Conservation (phyloP, 75 land plant species). For the Pinus tabuliformis region DNA sequence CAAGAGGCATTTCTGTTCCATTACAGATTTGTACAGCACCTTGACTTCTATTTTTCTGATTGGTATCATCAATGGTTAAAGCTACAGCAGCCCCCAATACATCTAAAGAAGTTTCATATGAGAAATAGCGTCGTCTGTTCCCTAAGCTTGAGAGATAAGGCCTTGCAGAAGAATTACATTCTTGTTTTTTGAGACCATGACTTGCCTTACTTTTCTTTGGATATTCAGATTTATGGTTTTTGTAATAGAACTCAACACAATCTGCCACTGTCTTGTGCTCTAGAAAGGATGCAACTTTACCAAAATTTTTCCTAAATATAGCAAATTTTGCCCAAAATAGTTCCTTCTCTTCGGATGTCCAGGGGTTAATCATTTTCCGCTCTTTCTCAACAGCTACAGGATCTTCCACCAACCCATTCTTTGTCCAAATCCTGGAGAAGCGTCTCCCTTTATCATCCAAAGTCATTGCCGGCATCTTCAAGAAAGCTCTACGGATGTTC, state of each 20-base stretch:
- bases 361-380: constrained; percentile 67
- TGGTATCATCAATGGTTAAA: constrained; percentile 2
- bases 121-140: constrained; percentile 44
- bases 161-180: constrained; percentile 27
- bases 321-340: constrained; percentile 73
- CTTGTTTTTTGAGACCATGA: constrained; percentile 30
- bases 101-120: constrained; percentile 52
- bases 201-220: constrained; percentile 57
- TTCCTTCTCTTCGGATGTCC: constrained; percentile 76
- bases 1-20: too few relatives aligned
- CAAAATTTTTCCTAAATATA: constrained; percentile 66
- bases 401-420: constrained; percentile 79
- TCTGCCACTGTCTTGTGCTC: constrained; percentile 89
- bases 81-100: constrained; percentile 46
- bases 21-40: not conserved
- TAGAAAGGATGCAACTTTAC: constrained; percentile 70
- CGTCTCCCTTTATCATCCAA: constrained; percentile 59
- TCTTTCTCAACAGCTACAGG: constrained; percentile 83
- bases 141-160: constrained; percentile 54
- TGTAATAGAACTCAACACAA: constrained; percentile 90
- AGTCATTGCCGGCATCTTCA: constrained; percentile 86
- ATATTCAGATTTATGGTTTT: constrained; percentile 75
- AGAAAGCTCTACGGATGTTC: not conserved
- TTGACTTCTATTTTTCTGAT: not conserved
- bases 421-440: constrained; percentile 40